Evolutionary conservation across 2,329 filamentous ascomycete genomes (phyloP).

Genomic region (Calonectria pauciramosa): DNA sequence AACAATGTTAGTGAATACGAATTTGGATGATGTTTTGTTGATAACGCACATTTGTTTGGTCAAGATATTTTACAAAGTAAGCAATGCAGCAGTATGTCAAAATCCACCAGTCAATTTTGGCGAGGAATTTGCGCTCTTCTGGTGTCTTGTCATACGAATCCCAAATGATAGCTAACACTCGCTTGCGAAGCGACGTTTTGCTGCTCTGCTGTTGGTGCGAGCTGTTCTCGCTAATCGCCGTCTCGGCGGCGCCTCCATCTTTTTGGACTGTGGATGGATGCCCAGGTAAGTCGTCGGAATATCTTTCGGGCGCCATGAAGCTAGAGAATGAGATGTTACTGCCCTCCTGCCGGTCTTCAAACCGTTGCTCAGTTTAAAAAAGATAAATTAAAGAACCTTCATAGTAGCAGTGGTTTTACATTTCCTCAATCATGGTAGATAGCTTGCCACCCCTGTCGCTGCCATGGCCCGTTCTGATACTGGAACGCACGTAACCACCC

Average conservation of each 20-base stretch:
- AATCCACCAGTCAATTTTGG: slow-evolving; percentile 53
- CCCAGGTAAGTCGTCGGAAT: not conserved
- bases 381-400: not conserved
- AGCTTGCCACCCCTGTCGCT: not conserved
- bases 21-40: not conserved
- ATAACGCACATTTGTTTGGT: slow-evolving; percentile 46
- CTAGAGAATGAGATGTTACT: not conserved
- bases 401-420: not conserved
- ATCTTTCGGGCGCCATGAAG: slow-evolving; percentile 11
- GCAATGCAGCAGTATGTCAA: slow-evolving; percentile 51
- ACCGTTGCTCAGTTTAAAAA: not conserved
- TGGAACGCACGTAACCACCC: slow-evolving; percentile 9
- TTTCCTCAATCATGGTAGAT: not conserved
- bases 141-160: slow-evolving; percentile 51
- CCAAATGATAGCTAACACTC: slow-evolving; percentile 46
- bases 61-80: slow-evolving; percentile 54
- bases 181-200: slow-evolving; percentile 25
- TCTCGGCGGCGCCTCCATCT: not conserved
- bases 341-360: too few relatives aligned
- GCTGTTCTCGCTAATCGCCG: not conserved
- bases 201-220: not conserved
- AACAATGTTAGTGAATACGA: not conserved
- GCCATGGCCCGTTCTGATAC: not conserved
- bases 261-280: not conserved
- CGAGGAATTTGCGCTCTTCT: slow-evolving; percentile 49